A percentile compares a stretch with the other conserved stretches of the same genome.
phyloP scores from a whole-genome alignment of 768 basidiomycete genomes.

The Rhizopogon roseolus region DNA sequence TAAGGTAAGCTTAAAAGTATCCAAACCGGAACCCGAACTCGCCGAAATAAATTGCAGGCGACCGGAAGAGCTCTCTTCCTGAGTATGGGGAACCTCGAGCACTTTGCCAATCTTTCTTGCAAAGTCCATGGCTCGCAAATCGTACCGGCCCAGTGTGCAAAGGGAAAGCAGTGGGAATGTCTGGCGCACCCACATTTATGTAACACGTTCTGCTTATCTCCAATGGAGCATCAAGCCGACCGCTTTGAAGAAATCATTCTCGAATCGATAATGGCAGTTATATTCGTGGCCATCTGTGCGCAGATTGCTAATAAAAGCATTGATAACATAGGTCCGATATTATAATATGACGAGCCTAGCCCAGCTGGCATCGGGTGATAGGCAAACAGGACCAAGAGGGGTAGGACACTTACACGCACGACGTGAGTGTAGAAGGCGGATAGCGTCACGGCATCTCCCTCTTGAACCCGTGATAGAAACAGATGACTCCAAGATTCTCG shows the following conservation, averaged over 20 bases:
- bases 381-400: too few relatives aligned
- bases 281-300: neutral
- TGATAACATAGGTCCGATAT: neutral
- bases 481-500: too few relatives aligned
- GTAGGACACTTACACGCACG: neutral
- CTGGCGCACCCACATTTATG: neutral
- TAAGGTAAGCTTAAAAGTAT: neutral
- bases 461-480: too few relatives aligned
- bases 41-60: slow-evolving; percentile 48
- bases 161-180: too few relatives aligned
- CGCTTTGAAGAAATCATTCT: neutral
- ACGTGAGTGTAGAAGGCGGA: too few relatives aligned
- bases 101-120: slow-evolving; percentile 9
- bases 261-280: neutral
- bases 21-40: slow-evolving; percentile 5
- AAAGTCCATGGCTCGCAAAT: slow-evolving; percentile 5
- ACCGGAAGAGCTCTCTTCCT: slow-evolving; percentile 38
- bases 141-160: neutral
- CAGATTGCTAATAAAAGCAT: neutral
- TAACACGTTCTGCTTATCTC: slow-evolving; percentile 1
- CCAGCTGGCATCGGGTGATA: neutral
- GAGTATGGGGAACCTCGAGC: slow-evolving; percentile 47
- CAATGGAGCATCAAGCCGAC: neutral
- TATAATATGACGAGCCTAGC: neutral
- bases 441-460: too few relatives aligned